phyloP scores from a whole-genome alignment of 139 green algal genomes.

The Chlamydomonas sp. region DNA sequence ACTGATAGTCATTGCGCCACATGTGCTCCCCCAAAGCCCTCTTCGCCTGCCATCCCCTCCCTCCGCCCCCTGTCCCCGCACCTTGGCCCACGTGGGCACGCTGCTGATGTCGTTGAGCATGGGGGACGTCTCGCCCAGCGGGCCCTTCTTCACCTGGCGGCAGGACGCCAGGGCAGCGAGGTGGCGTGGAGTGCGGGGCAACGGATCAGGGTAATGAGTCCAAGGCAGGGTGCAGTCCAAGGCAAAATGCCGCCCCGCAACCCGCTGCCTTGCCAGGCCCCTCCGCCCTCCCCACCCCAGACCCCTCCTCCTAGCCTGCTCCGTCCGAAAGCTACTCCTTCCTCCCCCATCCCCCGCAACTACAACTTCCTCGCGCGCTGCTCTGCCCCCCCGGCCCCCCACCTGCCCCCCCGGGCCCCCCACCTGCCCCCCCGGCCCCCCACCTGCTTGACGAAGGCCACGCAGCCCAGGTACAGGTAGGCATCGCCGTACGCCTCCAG shows the following conservation, averaged over 20 bases:
- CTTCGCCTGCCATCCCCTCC: no score
- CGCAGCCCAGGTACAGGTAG: constrained; percentile 90
- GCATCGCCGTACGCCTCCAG: constrained; percentile 74
- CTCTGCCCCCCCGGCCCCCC: neutral
- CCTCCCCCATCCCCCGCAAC: no score
- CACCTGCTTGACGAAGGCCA: constrained; percentile 87
- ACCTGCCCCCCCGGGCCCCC: neutral
- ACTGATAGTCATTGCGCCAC: no score
- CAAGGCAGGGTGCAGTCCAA: neutral
- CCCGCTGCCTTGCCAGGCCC: no score
- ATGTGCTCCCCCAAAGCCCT: no score
- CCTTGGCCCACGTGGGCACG: constrained; percentile 91
- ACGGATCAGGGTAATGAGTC: neutral
- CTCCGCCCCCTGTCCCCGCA: constrained; percentile 32
- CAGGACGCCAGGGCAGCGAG: neutral
- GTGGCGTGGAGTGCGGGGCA: neutral
- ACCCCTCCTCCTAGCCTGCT: no score
- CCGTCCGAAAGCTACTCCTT: no score
- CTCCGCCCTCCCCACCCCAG: no score
- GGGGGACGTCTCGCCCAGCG: constrained; percentile 92
- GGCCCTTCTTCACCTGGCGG: constrained; percentile 94
- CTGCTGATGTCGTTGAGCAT: constrained; percentile 95
- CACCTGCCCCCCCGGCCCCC: neutral
- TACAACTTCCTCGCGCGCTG: no score
- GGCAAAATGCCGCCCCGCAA: neutral